Percentiles rank a stretch among this genome's conserved stretches.
These are phyloP conservation scores for Wickerhamomyces kurtzmanii DNA, from an alignment of 805 yeast species.

Conservation along the genomic window DNA sequence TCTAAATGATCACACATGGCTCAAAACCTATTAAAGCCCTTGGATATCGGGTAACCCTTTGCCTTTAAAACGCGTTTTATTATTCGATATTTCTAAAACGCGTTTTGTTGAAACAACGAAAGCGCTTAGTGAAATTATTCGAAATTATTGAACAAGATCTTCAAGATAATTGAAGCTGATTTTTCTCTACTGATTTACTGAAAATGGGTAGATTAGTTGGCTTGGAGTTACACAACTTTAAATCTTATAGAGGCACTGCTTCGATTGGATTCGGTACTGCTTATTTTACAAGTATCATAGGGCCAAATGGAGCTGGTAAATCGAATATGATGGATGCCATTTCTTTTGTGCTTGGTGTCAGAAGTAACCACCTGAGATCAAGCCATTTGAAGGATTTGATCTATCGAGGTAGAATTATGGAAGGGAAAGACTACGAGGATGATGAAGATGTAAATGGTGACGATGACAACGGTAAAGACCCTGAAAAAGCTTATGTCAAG, in stretches of 20 bases:
- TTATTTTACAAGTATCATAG: constrained; percentile 82
- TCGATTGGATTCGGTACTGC: constrained; percentile 77
- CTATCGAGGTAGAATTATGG: constrained; percentile 55
- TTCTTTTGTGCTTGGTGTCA: constrained; percentile 85
- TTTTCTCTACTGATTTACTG: too few relatives aligned
- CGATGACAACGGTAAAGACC: constrained; percentile 12
- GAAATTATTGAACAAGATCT: too few relatives aligned
- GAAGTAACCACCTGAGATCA: constrained; percentile 69
- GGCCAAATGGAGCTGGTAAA: constrained; percentile 99
- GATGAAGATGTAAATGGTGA: constrained; percentile 15
- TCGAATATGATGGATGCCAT: constrained; percentile 97
- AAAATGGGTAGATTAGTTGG: constrained; percentile 78
- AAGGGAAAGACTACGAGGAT: constrained; percentile 13
- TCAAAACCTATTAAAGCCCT: too few relatives aligned
- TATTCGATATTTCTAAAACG: too few relatives aligned
- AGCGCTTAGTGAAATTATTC: too few relatives aligned
- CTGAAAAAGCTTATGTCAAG: constrained; percentile 58
- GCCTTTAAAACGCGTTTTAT: too few relatives aligned
- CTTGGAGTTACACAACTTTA: constrained; percentile 76
- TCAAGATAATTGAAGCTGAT: too few relatives aligned
- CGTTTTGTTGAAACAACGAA: too few relatives aligned
- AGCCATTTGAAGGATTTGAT: constrained; percentile 64
- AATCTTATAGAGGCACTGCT: constrained; percentile 76
- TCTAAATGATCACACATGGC: too few relatives aligned
- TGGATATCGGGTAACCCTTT: too few relatives aligned